Evolutionary conservation across 2,329 filamentous ascomycete genomes (phyloP).

Genomic region (Sporothrix protearum): DNA sequence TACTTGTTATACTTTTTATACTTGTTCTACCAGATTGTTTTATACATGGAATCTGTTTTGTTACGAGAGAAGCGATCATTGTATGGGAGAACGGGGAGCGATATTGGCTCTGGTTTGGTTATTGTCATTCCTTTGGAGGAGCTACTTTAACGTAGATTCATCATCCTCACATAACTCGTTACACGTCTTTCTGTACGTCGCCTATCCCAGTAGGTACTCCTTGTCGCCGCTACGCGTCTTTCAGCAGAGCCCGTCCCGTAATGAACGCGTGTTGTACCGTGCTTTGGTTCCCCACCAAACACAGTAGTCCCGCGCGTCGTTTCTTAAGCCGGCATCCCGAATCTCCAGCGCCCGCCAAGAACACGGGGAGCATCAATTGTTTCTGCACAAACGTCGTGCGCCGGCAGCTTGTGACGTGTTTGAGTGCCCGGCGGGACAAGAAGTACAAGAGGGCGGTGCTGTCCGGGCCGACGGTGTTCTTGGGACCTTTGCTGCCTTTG

Average conservation of each 20-base stretch:
- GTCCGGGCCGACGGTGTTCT: background rate
- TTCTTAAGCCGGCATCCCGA: slow-evolving; percentile 29
- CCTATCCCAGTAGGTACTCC: slow-evolving; percentile 19
- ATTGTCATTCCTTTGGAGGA: background rate
- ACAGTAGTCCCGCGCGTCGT: slow-evolving; percentile 33
- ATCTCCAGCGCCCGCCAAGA: slow-evolving; percentile 37
- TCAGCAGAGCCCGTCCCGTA: slow-evolving; percentile 26
- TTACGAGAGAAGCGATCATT: background rate
- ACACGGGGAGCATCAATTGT: slow-evolving; percentile 38
- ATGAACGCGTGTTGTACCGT: slow-evolving; percentile 37
- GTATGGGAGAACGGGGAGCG: background rate
- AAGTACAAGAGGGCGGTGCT: slow-evolving; percentile 16
- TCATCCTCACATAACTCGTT: background rate
- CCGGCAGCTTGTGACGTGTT: slow-evolving; percentile 35
- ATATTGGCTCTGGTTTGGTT: background rate
- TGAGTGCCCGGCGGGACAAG: slow-evolving; percentile 34
- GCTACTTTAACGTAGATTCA: background rate
- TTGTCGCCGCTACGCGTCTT: slow-evolving; percentile 28
- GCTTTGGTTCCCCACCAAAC: slow-evolving; percentile 35
- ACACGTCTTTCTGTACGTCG: background rate
- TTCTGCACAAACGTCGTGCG: slow-evolving; percentile 35
- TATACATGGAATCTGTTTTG: background rate
- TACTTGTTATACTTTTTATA: too few species aligned
- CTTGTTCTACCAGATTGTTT: background rate
- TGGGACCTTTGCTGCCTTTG: too few species aligned